These are phyloP conservation scores for Pseudonitzschia delicatissima DNA, from an alignment of 108 stramenopile species.

Conservation along the genomic window DNA sequence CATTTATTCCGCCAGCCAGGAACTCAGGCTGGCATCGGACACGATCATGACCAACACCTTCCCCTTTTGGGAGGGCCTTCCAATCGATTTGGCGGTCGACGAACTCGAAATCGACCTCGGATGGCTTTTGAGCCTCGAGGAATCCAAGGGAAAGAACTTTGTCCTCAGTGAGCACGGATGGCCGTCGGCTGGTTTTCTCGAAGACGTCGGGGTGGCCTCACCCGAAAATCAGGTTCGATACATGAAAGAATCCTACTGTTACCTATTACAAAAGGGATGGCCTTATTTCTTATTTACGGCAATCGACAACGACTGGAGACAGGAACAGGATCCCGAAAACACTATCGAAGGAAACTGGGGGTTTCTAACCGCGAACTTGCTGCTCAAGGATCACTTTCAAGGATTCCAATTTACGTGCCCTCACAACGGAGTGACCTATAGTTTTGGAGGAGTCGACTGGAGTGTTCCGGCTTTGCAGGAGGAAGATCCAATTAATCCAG, in stretches of 20 bases:
- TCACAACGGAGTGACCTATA: constrained; percentile 9
- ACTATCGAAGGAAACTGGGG: constrained; percentile 39
- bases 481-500: neutral
- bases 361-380: constrained; percentile 23
- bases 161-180: constrained; percentile 42
- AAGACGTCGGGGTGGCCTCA: constrained; percentile 19
- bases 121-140: constrained; percentile 14
- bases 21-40: constrained; percentile 22
- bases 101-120: constrained; percentile 20
- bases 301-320: constrained; percentile 35
- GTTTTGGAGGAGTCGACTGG: constrained; percentile 34
- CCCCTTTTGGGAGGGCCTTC: constrained; percentile 35
- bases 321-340: constrained; percentile 27
- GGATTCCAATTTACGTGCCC: constrained; percentile 18
- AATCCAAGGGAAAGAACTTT: constrained; percentile 16
- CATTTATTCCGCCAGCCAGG: neutral
- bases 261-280: constrained; percentile 19
- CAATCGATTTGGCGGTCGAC: constrained; percentile 15
- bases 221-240: constrained; percentile 28
- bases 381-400: constrained; percentile 24
- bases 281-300: constrained; percentile 35
- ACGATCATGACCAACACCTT: constrained; percentile 27
- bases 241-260: constrained; percentile 28
- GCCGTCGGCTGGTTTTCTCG: constrained; percentile 29
- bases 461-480: neutral